Conservation (phyloP, 352 stramenopile species). For the Phytophthora fragariaefolia region DNA sequence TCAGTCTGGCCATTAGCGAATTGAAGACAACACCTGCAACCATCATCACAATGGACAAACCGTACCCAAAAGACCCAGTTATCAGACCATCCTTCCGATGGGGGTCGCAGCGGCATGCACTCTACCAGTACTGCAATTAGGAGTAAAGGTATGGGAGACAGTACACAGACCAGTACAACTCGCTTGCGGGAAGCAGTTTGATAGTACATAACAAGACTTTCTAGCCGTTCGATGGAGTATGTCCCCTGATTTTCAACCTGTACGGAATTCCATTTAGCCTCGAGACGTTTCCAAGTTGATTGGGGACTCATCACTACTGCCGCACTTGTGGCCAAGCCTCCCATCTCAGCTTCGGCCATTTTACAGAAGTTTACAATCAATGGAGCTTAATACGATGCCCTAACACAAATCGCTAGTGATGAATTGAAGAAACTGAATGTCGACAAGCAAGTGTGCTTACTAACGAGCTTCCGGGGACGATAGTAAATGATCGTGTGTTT, state of each 20-base stretch:
- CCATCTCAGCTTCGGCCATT: no score
- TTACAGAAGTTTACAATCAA: no score
- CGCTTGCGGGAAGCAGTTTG: not conserved
- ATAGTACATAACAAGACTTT: not conserved
- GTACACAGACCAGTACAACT: not conserved
- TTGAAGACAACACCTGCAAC: not conserved
- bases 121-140: not conserved
- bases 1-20: not conserved
- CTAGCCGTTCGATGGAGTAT: not conserved
- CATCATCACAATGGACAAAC: not conserved
- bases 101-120: not conserved
- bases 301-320: no score
- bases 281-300: no score
- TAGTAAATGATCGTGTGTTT: no score
- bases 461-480: no score
- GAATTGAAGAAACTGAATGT: no score
- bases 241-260: not conserved
- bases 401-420: no score
- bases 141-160: not conserved
- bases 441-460: no score
- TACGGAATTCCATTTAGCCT: not conserved
- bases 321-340: no score
- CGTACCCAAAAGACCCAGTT: not conserved
- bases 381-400: no score
- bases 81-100: not conserved